Percentiles rank a stretch among this genome's conserved stretches.
Conservation (phyloP, 441 rosid species). For the Viola pubescens region DNA sequence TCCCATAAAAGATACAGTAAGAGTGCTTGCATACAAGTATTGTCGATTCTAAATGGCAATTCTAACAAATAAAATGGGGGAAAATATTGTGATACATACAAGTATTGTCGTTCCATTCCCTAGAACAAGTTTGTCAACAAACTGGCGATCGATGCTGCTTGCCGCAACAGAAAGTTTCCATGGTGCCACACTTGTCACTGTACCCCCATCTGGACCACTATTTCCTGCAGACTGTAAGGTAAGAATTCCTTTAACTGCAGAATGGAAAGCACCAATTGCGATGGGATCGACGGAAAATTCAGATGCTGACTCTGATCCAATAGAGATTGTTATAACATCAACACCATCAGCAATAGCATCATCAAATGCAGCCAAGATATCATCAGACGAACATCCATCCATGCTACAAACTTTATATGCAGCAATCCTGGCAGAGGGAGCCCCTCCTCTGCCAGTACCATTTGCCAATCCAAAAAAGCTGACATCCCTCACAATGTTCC, state of each 20-base stretch:
- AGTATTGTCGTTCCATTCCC: slow-evolving; percentile 23
- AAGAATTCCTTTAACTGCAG: no score
- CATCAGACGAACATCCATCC: slow-evolving; percentile 13
- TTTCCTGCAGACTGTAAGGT: no score
- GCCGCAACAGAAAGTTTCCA: slow-evolving; percentile 70
- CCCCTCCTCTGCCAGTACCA: slow-evolving; percentile 33
- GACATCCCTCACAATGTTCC: slow-evolving; percentile 16
- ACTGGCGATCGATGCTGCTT: slow-evolving; percentile 49
- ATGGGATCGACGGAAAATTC: slow-evolving; percentile 10
- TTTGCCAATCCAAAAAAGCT: slow-evolving; percentile 27
- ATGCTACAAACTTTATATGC: slow-evolving; percentile 25
- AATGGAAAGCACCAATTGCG: no score
- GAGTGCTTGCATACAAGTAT: no score
- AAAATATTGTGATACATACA: background rate
- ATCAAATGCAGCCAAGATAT: slow-evolving; percentile 33
- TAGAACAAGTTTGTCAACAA: slow-evolving; percentile 45
- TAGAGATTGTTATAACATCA: slow-evolving; percentile 31
- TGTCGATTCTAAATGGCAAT: no score
- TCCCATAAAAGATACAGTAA: background rate
- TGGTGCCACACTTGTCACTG: background rate
- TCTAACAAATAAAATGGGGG: no score
- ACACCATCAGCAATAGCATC: slow-evolving; percentile 56
- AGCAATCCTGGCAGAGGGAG: slow-evolving; percentile 32
- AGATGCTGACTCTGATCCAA: slow-evolving; percentile 5
- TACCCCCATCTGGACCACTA: no score